Evolutionary conservation across 2,329 filamentous ascomycete genomes (phyloP), one percentile per base, ranked within the genome.

Genomic region (Microcera coccophila): DNA sequence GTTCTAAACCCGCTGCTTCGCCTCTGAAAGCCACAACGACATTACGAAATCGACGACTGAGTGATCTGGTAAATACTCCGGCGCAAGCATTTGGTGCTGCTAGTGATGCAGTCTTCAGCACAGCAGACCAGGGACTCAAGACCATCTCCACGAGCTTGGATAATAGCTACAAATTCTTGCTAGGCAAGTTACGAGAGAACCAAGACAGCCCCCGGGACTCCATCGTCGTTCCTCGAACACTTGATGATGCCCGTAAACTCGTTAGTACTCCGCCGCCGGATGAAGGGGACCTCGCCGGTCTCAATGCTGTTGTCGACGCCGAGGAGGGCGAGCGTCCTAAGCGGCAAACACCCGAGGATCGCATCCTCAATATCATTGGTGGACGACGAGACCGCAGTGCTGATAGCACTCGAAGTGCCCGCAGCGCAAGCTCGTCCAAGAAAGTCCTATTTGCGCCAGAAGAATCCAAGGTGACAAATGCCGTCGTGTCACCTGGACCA

Each of bases 171-270:
- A 93, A 90, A 47, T 95, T 97, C 62, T 71, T 98, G 18, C 81
- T 98, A 41, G 91, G 91, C 14, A 87, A 90, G 53, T 74, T 96
- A 16, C 88, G 86, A 48, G 90, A 95, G 62, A 74, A 82, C 54
- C 69, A 80, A 61, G 63, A 74, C 11, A 54, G 60, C 11, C 59
- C 64, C 8, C 59, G 61, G 20, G 63, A 67, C 18, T 69, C 76
- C 14, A 75, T 82, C 3, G 67, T 81, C 5, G 75, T 95, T 1
- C 93, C 93, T 2, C 91, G 88, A 58, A 98, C 93, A 2, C 72
- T 98, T 0, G 93, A 95, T 55, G 93, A 98, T 58, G 93, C 91
- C 14, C 79, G 90, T 36, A 91, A 90, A 62, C 78, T 98, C 10
- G 86, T 98, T 49, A 87, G 82, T 58, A 86, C 85, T 1, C 81